These are phyloP conservation scores for Apiospora marii DNA, from an alignment of 2,329 filamentous ascomycete genomes.

Conservation along the genomic window DNA sequence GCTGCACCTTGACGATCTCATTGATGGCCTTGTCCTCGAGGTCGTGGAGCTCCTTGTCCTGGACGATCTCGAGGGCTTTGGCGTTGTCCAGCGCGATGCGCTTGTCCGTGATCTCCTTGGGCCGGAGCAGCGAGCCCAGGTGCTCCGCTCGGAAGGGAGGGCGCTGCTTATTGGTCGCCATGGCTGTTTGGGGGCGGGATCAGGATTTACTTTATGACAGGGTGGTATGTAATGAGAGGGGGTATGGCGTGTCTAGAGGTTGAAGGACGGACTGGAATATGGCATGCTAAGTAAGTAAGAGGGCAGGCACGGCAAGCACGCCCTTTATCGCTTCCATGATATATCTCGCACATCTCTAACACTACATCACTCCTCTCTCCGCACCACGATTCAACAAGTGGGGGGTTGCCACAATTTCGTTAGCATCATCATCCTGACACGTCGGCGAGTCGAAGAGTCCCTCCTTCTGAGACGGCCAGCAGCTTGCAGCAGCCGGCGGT, in stretches of 20 bases:
- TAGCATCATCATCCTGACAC: slow-evolving; percentile 5
- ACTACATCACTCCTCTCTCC: not conserved
- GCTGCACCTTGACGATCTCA: slow-evolving; percentile 73
- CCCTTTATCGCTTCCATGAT: not conserved
- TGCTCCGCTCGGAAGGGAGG: slow-evolving; percentile 79
- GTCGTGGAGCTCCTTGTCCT: slow-evolving; percentile 53
- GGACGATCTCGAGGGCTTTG: slow-evolving; percentile 47
- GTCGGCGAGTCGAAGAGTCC: not conserved
- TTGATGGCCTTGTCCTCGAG: slow-evolving; percentile 70
- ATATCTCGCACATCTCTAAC: not conserved
- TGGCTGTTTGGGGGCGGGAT: slow-evolving; percentile 24
- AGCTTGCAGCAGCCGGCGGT: not conserved
- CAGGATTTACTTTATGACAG: not conserved
- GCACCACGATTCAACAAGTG: slow-evolving; percentile 16
- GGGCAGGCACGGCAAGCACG: not conserved
- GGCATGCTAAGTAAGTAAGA: not conserved
- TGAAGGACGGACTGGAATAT: not conserved
- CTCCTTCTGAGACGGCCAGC: not conserved
- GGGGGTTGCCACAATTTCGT: slow-evolving; percentile 2
- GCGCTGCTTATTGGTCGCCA: slow-evolving; percentile 42
- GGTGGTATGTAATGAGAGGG: not conserved
- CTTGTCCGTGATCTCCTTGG: slow-evolving; percentile 67
- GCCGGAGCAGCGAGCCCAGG: slow-evolving; percentile 75
- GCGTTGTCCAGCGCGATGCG: slow-evolving; percentile 56
- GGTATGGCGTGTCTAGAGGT: not conserved